Percentiles rank a stretch among this genome's conserved stretches.
Conservation (phyloP, 768 basidiomycete species). For the Fistulinella prunicolor region DNA sequence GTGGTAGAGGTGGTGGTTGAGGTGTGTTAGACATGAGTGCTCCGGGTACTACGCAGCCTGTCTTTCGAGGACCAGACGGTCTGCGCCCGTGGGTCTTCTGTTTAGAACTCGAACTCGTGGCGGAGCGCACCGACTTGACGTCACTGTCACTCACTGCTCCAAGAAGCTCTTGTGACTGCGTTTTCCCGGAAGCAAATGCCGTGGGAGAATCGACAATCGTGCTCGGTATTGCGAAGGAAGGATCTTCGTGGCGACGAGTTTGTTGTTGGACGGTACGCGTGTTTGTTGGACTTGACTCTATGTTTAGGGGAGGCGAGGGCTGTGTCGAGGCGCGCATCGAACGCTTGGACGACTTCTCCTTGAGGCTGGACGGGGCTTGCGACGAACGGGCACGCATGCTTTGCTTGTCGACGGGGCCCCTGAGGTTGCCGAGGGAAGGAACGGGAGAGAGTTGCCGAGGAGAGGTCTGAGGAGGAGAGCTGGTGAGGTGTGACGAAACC, state of each 20-base stretch:
- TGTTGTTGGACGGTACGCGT: slow-evolving; percentile 9
- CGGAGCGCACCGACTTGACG: slow-evolving; percentile 25
- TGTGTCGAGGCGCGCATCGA: slow-evolving; percentile 27
- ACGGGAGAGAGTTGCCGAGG: slow-evolving; percentile 29
- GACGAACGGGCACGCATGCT: neutral
- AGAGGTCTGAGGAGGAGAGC: slow-evolving; percentile 14
- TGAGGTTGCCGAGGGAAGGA: slow-evolving; percentile 32
- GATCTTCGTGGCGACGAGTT: slow-evolving; percentile 22
- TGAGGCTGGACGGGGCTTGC: slow-evolving; percentile 3
- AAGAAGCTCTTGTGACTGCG: slow-evolving; percentile 19
- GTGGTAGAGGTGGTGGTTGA: slow-evolving; percentile 39
- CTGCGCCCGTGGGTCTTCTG: slow-evolving; percentile 20
- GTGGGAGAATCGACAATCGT: slow-evolving; percentile 25
- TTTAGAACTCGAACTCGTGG: slow-evolving; percentile 26
- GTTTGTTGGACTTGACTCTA: slow-evolving; percentile 13
- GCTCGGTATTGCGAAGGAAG: neutral
- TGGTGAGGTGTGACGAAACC: slow-evolving; percentile 6
- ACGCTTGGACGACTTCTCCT: slow-evolving; percentile 23
- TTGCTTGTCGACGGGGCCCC: slow-evolving; percentile 24
- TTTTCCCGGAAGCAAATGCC: slow-evolving; percentile 3
- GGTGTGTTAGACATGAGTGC: slow-evolving; percentile 63
- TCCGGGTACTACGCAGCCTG: slow-evolving; percentile 61
- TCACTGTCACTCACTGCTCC: slow-evolving; percentile 21
- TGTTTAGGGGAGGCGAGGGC: slow-evolving; percentile 29
- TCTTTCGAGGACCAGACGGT: slow-evolving; percentile 30